Conservation (phyloP, 2,329 filamentous ascomycete species). For the Penicillium corylophilum region DNA sequence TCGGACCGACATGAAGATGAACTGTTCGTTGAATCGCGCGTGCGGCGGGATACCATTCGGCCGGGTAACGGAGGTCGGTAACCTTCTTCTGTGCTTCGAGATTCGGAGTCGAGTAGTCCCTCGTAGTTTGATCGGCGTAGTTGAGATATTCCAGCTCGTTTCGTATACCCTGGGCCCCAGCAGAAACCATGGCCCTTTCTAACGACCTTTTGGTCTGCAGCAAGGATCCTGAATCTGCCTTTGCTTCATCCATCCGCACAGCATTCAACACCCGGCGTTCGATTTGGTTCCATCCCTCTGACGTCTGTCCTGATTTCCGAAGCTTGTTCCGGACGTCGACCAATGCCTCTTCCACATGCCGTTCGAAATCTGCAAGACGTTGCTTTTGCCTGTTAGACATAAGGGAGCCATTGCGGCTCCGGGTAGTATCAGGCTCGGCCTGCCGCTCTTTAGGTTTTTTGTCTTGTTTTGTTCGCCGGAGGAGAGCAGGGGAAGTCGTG, state of each 20-base stretch:
- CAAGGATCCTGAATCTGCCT: slow-evolving; percentile 21
- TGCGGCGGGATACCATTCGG: slow-evolving; percentile 89
- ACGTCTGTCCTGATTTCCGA: slow-evolving; percentile 13
- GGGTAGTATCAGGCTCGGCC: neutral
- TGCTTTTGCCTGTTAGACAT: slow-evolving; percentile 14
- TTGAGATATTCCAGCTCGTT: slow-evolving; percentile 68
- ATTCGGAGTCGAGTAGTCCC: slow-evolving; percentile 57
- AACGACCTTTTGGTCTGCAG: slow-evolving; percentile 40
- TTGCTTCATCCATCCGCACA: slow-evolving; percentile 26
- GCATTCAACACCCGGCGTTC: slow-evolving; percentile 33
- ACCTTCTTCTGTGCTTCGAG: slow-evolving; percentile 62
- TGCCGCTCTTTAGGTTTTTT: slow-evolving; percentile 10
- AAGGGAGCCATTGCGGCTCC: neutral
- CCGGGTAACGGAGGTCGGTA: slow-evolving; percentile 82
- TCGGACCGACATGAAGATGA: slow-evolving; percentile 92
- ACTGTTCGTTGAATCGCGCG: slow-evolving; percentile 76
- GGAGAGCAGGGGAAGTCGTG: slow-evolving; percentile 29
- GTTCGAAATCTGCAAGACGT: slow-evolving; percentile 27
- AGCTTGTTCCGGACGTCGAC: slow-evolving; percentile 24
- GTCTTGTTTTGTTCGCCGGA: slow-evolving; percentile 25
- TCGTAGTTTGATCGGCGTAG: slow-evolving; percentile 61
- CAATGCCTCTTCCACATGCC: slow-evolving; percentile 28
- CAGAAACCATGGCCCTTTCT: slow-evolving; percentile 59
- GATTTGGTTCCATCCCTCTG: slow-evolving; percentile 30
- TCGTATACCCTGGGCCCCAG: slow-evolving; percentile 52